These are phyloP conservation scores for Fomitopsis betulina DNA, from an alignment of 1,284 basidiomycete species.

Conservation along the genomic window DNA sequence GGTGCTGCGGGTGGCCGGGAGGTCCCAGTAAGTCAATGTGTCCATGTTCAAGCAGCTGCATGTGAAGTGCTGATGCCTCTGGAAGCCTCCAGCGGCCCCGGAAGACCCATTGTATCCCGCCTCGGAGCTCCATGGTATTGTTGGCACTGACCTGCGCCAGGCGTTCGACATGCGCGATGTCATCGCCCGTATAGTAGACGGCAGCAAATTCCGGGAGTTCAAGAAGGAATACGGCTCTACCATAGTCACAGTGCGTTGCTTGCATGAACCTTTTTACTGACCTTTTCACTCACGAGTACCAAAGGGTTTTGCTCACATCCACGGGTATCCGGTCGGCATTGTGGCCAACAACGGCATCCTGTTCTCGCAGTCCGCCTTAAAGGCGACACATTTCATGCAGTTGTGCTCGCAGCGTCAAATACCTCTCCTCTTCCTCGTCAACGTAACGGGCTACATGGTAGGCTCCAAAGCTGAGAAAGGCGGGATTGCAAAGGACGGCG, in stretches of 20 bases:
- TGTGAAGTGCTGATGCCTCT: conserved; percentile 6
- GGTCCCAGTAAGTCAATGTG: conserved; percentile 38
- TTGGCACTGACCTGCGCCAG: conserved; percentile 85
- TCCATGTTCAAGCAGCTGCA: not conserved
- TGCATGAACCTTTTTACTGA: not conserved
- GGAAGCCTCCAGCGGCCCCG: conserved; percentile 50
- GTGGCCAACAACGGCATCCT: conserved; percentile 94
- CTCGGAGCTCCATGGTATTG: conserved; percentile 85
- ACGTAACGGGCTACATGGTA: conserved; percentile 94
- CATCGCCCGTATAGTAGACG: conserved; percentile 88
- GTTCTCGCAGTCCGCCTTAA: conserved; percentile 89
- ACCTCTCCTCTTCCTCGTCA: conserved; percentile 90
- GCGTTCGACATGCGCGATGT: conserved; percentile 93
- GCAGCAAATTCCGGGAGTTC: conserved; percentile 90
- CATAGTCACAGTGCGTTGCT: conserved; percentile 71
- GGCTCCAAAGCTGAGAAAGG: conserved; percentile 90
- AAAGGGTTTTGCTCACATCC: conserved; percentile 87
- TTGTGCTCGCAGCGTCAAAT: conserved; percentile 90
- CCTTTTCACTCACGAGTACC: not conserved
- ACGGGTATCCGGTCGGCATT: conserved; percentile 86
- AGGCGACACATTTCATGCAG: conserved; percentile 94
- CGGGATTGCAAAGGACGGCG: conserved; percentile 97
- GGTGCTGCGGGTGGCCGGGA: conserved; percentile 53
- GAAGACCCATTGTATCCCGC: conserved; percentile 80
- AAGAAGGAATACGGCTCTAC: conserved; percentile 93